Evolutionary conservation across 768 basidiomycete species (phyloP), one percentile per base, ranked within the genome.

Genomic region (Favolaschia claudopus): DNA sequence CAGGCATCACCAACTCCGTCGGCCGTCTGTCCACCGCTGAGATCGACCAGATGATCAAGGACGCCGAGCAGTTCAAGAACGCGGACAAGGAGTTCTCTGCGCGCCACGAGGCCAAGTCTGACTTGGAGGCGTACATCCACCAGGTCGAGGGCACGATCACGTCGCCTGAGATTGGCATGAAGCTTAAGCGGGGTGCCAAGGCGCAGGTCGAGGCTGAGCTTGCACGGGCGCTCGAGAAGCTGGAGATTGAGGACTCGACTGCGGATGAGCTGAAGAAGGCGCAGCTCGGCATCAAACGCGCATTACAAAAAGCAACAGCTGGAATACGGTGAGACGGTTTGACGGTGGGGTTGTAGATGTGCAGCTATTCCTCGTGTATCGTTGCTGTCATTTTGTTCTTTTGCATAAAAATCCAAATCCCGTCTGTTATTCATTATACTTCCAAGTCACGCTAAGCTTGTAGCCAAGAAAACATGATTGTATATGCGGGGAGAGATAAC

Each of bases 41-140:
- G 85, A 99, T 99, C 64, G 96, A 98, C 72, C 96, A 99, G 80
- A 99, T 99, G 97, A 97, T 99, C 84, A 95, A 96, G 85, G 96
- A 99, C 72, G 94, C 97, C 51, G 96, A 99, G 77, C 93, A 95
- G 77, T 97, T 86, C 87, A 96, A 95, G 84, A 86, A 88, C 74
- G 93, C 91, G 25, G 92, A 95, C 85, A 97, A 95, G 83, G 97
- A 99, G 76, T 99, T 96, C 87, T 93, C 94, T 63, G 90, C 96
- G 54, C 92, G 92, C 66, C 97, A 99, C 75, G 96, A 99, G 79
- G 95, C 97, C 63, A 97, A 96, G 79, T 93, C 95, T 44, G 96
- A 98, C 77, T 91, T 99, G 61, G 97, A 99, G 82, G 89, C 94
- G 33, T 98, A 98, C 82, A 85, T 99, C 71, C 94, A 96, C 82